A percentile compares a stretch with the other conserved stretches of the same genome.
Evolutionary conservation across 1,284 basidiomycete species (phyloP).

Genomic region (Bondarzewia mesenterica): DNA sequence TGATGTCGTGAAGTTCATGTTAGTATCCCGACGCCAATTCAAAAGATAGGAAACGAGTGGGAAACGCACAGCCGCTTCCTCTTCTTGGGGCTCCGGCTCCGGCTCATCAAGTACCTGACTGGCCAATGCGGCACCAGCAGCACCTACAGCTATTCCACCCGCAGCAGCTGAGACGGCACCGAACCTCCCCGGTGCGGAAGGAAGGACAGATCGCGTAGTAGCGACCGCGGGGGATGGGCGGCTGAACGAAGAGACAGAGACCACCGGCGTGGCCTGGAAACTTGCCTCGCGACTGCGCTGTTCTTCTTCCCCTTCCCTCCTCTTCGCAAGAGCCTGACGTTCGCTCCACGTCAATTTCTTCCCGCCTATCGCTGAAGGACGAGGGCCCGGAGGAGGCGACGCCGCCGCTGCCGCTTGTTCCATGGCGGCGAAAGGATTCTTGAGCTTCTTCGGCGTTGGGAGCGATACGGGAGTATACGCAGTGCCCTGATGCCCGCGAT

Average conservation of each 20-base stretch:
- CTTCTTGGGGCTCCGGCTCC: conserved; percentile 20
- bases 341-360: conserved; percentile 91
- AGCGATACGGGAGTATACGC: conserved; percentile 84
- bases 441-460: conserved; percentile 78
- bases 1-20: conserved; percentile 10
- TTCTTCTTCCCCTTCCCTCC: conserved; percentile 78
- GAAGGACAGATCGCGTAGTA: neutral
- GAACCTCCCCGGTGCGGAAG: conserved; percentile 2
- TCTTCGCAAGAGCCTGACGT: conserved; percentile 81
- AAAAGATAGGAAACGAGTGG: too few species aligned
- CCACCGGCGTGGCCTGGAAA: conserved; percentile 27
- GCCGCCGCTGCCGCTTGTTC: conserved; percentile 38
- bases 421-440: conserved; percentile 70
- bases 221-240: neutral
- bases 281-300: conserved; percentile 53
- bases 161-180: conserved; percentile 7
- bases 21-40: too few species aligned
- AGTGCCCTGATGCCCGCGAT: conserved; percentile 40
- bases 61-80: conserved; percentile 12
- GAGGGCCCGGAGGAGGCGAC: conserved; percentile 15
- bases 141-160: conserved; percentile 6
- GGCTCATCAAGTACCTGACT: conserved; percentile 12
- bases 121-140: conserved; percentile 3
- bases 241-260: conserved; percentile 13
- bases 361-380: conserved; percentile 18